These are phyloP conservation scores for Kalmusia sp. DNA, from an alignment of 2,329 filamentous ascomycete species.

Conservation along the genomic window DNA sequence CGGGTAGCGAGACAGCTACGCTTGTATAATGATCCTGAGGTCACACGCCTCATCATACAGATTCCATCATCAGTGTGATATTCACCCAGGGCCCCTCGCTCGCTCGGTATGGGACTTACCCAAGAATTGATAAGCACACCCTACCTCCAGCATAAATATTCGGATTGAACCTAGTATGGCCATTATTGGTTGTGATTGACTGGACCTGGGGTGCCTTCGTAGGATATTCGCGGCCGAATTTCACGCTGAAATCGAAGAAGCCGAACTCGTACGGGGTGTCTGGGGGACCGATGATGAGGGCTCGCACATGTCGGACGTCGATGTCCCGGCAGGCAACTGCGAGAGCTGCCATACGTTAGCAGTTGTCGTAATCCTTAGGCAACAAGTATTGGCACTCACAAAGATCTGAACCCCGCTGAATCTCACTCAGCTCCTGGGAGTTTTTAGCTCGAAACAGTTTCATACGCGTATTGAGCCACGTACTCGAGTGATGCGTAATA, in stretches of 20 bases:
- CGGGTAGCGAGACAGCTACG: no score
- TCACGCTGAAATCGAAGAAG: slow-evolving; percentile 90
- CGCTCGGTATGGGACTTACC: no score
- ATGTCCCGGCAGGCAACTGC: slow-evolving; percentile 86
- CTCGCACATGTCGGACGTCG: slow-evolving; percentile 86
- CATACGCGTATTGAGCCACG: slow-evolving; percentile 28
- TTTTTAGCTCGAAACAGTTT: slow-evolving; percentile 18
- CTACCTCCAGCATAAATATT: slow-evolving; percentile 94
- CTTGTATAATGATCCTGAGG: no score
- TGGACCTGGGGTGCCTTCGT: slow-evolving; percentile 66
- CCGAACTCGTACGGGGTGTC: slow-evolving; percentile 97
- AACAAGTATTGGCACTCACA: slow-evolving; percentile 62
- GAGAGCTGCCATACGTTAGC: slow-evolving; percentile 65
- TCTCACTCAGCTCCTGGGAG: slow-evolving; percentile 80
- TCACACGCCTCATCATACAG: no score
- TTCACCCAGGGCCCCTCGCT: no score
- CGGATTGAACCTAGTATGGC: slow-evolving; percentile 89
- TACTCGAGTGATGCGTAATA: slow-evolving; percentile 87
- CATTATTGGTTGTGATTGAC: slow-evolving; percentile 86
- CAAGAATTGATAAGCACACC: slow-evolving; percentile 92
- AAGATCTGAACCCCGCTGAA: slow-evolving; percentile 83
- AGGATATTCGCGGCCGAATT: slow-evolving; percentile 86
- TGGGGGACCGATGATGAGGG: slow-evolving; percentile 88
- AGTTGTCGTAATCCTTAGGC: slow-evolving; percentile 12
- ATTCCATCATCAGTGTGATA: no score